Conservation (phyloP, 768 basidiomycete genomes). For the Obba rivulosa region DNA sequence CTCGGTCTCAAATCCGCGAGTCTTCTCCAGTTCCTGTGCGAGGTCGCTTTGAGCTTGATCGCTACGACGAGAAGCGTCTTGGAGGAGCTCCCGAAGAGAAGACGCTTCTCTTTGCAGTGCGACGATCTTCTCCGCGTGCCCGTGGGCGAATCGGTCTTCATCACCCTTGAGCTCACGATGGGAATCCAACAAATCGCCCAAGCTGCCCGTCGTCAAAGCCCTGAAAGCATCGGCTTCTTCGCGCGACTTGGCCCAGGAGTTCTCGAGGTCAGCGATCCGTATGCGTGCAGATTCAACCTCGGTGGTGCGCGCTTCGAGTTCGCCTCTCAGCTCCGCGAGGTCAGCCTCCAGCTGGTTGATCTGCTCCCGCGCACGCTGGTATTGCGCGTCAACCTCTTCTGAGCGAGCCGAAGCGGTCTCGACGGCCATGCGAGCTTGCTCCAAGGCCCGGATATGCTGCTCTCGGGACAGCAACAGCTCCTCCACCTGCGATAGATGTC, state of each 20-base stretch:
- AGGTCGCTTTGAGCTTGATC: conserved; percentile 67
- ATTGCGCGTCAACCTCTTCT: conserved; percentile 71
- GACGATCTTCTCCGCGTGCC: conserved; percentile 76
- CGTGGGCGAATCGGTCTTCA: conserved; percentile 70
- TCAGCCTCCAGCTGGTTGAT: conserved; percentile 70
- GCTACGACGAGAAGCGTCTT: conserved; percentile 65
- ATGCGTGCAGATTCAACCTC: conserved; percentile 69
- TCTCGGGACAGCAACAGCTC: conserved; percentile 68
- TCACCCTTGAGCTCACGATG: conserved; percentile 83
- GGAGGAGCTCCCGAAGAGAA: conserved; percentile 74
- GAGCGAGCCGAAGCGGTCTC: conserved; percentile 71
- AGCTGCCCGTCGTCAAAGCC: conserved; percentile 76
- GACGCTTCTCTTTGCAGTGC: conserved; percentile 75
- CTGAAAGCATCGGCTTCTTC: conserved; percentile 91
- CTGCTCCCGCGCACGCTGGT: conserved; percentile 65
- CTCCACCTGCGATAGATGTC: conserved; percentile 60
- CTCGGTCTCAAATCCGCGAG: conserved; percentile 60
- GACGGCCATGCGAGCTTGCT: conserved; percentile 78
- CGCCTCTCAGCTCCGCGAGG: conserved; percentile 70
- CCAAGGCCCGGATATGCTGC: conserved; percentile 82
- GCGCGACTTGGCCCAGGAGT: conserved; percentile 85
- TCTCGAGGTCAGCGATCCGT: conserved; percentile 76
- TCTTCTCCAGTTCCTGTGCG: conserved; percentile 58
- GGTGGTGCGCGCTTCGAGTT: conserved; percentile 67
- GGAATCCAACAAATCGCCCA: conserved; percentile 83